phyloP scores from a whole-genome alignment of 2,329 filamentous ascomycete genomes.

The Colletotrichum melonis region DNA sequence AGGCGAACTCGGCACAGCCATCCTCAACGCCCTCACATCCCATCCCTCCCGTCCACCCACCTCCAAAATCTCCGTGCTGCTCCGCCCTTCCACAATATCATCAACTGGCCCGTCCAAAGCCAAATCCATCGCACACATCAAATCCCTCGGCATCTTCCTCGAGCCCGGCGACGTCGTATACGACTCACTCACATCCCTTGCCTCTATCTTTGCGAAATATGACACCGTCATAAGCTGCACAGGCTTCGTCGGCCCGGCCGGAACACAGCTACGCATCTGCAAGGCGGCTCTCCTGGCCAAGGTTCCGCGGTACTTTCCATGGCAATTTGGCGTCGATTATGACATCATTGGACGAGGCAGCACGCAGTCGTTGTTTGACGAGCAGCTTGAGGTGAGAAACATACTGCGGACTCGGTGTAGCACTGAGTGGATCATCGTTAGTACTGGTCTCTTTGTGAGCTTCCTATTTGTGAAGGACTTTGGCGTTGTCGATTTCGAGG shows the following conservation, averaged over 20 bases:
- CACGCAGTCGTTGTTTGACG: conserved; percentile 74
- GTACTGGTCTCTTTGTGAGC: conserved; percentile 77
- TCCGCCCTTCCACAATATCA: conserved; percentile 61
- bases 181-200: conserved; percentile 50
- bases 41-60: conserved; percentile 53
- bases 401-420: conserved; percentile 58
- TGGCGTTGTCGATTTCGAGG: conserved; percentile 67
- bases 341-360: conserved; percentile 69
- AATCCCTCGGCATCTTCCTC: conserved; percentile 51
- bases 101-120: conserved; percentile 51
- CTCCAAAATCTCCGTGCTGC: conserved; percentile 61
- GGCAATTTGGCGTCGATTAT: conserved; percentile 82
- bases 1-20: conserved; percentile 72
- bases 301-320: conserved; percentile 70
- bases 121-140: conserved; percentile 46
- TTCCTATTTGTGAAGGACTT: conserved; percentile 74
- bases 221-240: conserved; percentile 69
- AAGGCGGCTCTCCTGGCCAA: conserved; percentile 64
- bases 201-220: conserved; percentile 55
- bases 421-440: conserved; percentile 72
- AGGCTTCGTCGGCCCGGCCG: conserved; percentile 67
- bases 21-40: conserved; percentile 61
- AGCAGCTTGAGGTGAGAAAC: conserved; percentile 70
- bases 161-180: conserved; percentile 58
- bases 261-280: conserved; percentile 68